phyloP scores from a whole-genome alignment of 169 alveolate genomes.

The Theileria annulata region DNA sequence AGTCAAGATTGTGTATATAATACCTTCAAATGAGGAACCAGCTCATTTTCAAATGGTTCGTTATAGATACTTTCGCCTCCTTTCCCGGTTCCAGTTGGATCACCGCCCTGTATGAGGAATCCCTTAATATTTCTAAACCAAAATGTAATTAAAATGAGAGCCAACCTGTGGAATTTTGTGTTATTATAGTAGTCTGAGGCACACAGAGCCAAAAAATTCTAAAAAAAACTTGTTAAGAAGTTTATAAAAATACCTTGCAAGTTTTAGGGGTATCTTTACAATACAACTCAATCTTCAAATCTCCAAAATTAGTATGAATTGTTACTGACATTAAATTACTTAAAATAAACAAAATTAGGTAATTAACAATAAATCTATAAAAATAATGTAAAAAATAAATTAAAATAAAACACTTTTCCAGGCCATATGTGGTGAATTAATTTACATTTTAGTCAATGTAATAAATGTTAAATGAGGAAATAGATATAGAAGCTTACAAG shows the following conservation, averaged over 20 bases:
- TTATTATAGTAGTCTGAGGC: constrained; percentile 77
- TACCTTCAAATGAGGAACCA: constrained; percentile 91
- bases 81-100: constrained; percentile 96
- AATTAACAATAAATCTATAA: background rate
- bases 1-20: background rate
- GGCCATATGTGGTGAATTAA: constrained; percentile 27
- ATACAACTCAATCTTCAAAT: constrained; percentile 77
- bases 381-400: background rate
- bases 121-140: constrained; percentile 89
- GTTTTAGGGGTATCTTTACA: constrained; percentile 82
- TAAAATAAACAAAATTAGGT: background rate
- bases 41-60: constrained; percentile 93
- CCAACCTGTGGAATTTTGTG: constrained; percentile 70
- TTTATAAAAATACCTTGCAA: constrained; percentile 66
- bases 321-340: constrained; percentile 74
- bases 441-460: background rate
- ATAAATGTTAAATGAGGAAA: constrained; percentile 43
- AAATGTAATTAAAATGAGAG: background rate
- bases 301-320: constrained; percentile 79
- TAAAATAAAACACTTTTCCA: background rate
- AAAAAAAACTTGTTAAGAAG: background rate
- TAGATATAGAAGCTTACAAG: constrained; percentile 32
- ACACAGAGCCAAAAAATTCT: constrained; percentile 79
- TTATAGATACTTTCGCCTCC: constrained; percentile 97
- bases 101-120: constrained; percentile 97